Evolutionary conservation across 176 grass and related monocot genomes (phyloP).

Genomic region (Ampelocalamus luodianensis): DNA sequence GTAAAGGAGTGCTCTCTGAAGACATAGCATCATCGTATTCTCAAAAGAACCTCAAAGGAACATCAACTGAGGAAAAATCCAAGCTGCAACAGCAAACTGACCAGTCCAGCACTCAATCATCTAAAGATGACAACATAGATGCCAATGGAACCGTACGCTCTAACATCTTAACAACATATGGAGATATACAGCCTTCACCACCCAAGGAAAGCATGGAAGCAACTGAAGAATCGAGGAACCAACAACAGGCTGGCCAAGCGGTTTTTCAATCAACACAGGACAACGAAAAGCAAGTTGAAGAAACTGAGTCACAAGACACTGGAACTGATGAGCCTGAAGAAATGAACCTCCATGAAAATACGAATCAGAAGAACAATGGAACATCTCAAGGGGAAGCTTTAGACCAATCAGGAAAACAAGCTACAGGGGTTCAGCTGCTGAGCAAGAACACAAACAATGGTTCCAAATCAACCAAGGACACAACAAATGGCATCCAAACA

Average conservation of each 20-base stretch:
- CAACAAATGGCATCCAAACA: conserved; percentile 7
- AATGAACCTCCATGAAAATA: conserved; percentile 7
- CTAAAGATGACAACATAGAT: conserved; percentile 27
- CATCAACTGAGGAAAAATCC: conserved; percentile 12
- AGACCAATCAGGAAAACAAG: conserved; percentile 10
- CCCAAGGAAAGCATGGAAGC: conserved; percentile 12
- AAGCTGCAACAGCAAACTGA: conserved; percentile 18
- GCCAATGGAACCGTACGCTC: not conserved
- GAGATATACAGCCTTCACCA: conserved; percentile 3
- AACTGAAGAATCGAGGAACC: conserved; percentile 15
- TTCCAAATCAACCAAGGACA: conserved; percentile 10
- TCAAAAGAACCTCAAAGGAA: not conserved
- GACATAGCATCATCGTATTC: not conserved
- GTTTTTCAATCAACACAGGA: not conserved
- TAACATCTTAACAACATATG: not conserved
- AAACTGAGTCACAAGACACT: conserved; percentile 19
- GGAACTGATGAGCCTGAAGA: conserved; percentile 28
- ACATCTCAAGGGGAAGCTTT: conserved; percentile 33
- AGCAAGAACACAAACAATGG: not conserved
- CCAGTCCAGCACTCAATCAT: not conserved
- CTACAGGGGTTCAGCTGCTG: not conserved
- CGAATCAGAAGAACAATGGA: conserved; percentile 11
- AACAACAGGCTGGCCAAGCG: not conserved
- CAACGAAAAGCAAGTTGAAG: conserved; percentile 17
- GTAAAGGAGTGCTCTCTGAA: not conserved